A percentile compares a stretch with the other conserved stretches of the same genome.
phyloP scores from a whole-genome alignment of 2,329 filamentous ascomycete genomes.

The Fusarium veterinarium region DNA sequence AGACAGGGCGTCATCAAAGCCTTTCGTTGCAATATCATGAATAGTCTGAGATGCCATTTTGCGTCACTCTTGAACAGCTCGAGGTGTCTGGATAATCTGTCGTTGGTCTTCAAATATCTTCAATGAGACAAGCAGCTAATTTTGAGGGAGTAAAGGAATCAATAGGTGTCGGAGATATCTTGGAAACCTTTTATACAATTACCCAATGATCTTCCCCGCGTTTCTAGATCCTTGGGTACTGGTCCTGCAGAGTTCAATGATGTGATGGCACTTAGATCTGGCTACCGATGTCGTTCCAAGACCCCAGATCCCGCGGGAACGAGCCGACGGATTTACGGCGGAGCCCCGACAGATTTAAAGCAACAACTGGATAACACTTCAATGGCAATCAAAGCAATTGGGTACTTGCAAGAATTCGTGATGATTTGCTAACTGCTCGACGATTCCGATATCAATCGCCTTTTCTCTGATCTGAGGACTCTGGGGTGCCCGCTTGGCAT shows the following conservation, averaged over 20 bases:
- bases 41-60: slow-evolving; percentile 51
- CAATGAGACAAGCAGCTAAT: slow-evolving; percentile 1
- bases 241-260: slow-evolving; percentile 12
- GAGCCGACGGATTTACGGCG: slow-evolving; percentile 39
- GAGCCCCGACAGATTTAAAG: background rate
- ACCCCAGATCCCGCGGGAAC: slow-evolving; percentile 21
- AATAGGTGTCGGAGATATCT: background rate
- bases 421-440: slow-evolving; percentile 31
- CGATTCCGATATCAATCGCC: slow-evolving; percentile 12
- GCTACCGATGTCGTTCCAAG: slow-evolving; percentile 6
- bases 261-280: slow-evolving; percentile 33
- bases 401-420: background rate
- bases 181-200: slow-evolving; percentile 33
- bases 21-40: slow-evolving; percentile 64
- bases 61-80: background rate
- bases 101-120: background rate
- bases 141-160: background rate
- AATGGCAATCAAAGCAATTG: too few species aligned
- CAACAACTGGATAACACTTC: background rate
- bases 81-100: slow-evolving; percentile 3
- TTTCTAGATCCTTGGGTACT: background rate
- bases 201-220: slow-evolving; percentile 25
- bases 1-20: slow-evolving; percentile 71
- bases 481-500: slow-evolving; percentile 9
- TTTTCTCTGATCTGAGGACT: background rate